Percentiles rank a stretch among this genome's conserved stretches.
Conservation (phyloP, 345 rosid species). For the Salix purpurea region DNA sequence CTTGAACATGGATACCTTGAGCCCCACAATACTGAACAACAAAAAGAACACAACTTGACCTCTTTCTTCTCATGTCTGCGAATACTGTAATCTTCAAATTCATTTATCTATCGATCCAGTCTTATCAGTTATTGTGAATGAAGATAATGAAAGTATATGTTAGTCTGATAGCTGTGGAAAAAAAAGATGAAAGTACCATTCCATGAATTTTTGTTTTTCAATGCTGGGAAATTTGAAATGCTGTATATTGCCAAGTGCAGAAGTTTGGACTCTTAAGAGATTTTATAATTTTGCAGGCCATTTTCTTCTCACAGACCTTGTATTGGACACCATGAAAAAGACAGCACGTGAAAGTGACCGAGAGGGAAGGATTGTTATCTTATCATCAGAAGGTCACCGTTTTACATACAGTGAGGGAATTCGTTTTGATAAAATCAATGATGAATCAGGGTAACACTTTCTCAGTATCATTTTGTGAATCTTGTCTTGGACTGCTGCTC, state of each 20-base stretch:
- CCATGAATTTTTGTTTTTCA: not conserved
- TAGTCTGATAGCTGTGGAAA: not conserved
- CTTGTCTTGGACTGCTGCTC: not conserved
- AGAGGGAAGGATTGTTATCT: slow-evolving; percentile 49
- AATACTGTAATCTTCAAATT: not conserved
- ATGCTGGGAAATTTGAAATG: not conserved
- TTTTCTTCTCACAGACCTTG: slow-evolving; percentile 47
- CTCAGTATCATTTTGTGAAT: not conserved
- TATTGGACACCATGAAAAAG: slow-evolving; percentile 43
- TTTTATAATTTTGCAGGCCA: slow-evolving; percentile 37
- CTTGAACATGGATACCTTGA: not conserved
- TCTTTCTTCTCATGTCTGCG: not conserved
- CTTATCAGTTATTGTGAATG: not conserved
- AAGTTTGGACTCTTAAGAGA: not conserved
- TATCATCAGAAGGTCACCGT: slow-evolving; percentile 38
- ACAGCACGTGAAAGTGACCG: slow-evolving; percentile 33
- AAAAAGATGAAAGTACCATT: not conserved
- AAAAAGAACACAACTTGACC: not conserved
- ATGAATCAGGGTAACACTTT: slow-evolving; percentile 32
- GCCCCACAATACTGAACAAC: not conserved
- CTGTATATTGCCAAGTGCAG: not conserved
- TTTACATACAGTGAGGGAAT: slow-evolving; percentile 42
- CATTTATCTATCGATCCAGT: not conserved
- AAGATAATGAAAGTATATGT: not conserved
- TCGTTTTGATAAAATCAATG: slow-evolving; percentile 39